Evolutionary conservation across 1,139 yeast genomes (phyloP), one percentile per base, ranked within the genome.

Genomic region (Kurtzmaniella quercitrusa): DNA sequence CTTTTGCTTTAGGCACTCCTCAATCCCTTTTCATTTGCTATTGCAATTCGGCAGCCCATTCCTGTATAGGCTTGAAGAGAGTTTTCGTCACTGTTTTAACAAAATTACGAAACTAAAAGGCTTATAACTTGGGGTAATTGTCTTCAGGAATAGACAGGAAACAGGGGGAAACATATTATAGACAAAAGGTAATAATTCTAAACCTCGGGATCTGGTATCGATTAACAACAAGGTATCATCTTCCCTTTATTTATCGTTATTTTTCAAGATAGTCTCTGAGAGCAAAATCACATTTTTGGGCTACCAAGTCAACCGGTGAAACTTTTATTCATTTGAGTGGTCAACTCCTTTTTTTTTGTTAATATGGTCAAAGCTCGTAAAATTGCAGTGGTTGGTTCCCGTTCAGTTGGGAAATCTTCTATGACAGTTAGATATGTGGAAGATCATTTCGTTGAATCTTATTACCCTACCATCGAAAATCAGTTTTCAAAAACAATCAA

Each of bases 401-500:
- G 95, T 46, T 88, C 94, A 18, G 97, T 90, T 25, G 97, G 96
- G 6, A 89, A 89, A 63, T 85, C 94, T 29, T 84, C 96, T 6
- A 74, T 90, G 68, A 85, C 91, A 1, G 93, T 88, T 14, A 83
- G 90, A 55, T 90, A 82, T 60, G 94, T 86, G 11, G 96, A 90
- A 59, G 85, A 85, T 56, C 94, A 87, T 57, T 90, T 89, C 61
- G 88, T 87, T 34, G 97, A 89, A 62, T 78, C 87, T 33, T 90
- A 90, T 66, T 90, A 89, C 60, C 97, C 97, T 25, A 90, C 97
- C 4, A 88, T 89, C 50, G 96, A 89, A 61, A 90, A 89, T 66
- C 94, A 89, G 64, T 88, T 87, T 65, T 77, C 84, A 56, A 88
- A 87, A 61, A 73, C 77, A 37, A 76, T 90, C 57, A 76, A 71